Percentiles rank a stretch among this genome's conserved stretches.
Evolutionary conservation across 2,329 filamentous ascomycete species (phyloP).

Genomic region (Alternaria solani): DNA sequence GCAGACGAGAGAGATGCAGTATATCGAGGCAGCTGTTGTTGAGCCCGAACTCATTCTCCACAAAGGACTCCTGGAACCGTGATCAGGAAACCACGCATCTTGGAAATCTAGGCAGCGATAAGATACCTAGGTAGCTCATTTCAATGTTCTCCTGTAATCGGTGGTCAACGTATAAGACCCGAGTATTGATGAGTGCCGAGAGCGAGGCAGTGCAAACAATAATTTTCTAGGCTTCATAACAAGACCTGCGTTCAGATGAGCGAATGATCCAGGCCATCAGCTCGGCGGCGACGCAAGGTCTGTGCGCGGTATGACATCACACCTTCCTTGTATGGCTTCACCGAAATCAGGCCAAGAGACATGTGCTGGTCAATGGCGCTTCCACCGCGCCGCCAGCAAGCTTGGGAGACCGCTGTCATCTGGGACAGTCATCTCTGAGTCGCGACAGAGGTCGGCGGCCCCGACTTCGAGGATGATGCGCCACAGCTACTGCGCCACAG

Average conservation of each 20-base stretch:
- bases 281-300: neutral
- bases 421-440: neutral
- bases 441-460: neutral
- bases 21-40: conserved; percentile 27
- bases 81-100: neutral
- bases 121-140: neutral
- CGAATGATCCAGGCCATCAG: neutral
- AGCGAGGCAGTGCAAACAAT: neutral
- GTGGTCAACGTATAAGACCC: neutral
- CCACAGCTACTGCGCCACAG: neutral
- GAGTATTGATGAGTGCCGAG: neutral
- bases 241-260: neutral
- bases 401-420: neutral
- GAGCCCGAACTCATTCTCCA: conserved; percentile 22
- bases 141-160: neutral
- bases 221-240: neutral
- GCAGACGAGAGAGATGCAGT: conserved; percentile 43
- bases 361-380: neutral
- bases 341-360: neutral
- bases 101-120: neutral
- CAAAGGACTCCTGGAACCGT: conserved; percentile 32
- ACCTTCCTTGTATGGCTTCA: neutral
- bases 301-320: neutral
- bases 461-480: neutral
- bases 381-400: neutral